These are phyloP conservation scores for Hypoxylon lenormandii DNA, from an alignment of 495 filamentous ascomycete species.

Conservation along the genomic window DNA sequence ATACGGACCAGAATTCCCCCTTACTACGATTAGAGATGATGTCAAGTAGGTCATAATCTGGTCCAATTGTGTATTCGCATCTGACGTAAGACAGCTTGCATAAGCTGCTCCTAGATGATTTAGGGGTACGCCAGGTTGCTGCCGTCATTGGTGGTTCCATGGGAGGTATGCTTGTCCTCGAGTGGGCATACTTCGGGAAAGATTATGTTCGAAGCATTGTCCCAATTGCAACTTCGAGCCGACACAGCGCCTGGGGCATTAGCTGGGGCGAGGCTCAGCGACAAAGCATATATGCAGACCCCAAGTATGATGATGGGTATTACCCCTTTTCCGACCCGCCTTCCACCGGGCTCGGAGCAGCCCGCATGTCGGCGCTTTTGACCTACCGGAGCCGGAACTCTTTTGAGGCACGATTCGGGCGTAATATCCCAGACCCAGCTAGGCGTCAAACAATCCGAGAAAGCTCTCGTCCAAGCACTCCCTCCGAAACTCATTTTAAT, in stretches of 20 bases:
- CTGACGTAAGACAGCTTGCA: conserved; percentile 72
- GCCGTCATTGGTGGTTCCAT: conserved; percentile 96
- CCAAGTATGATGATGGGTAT: conserved; percentile 97
- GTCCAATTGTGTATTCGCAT: conserved; percentile 5
- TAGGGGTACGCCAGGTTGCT: conserved; percentile 87
- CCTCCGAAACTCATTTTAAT: conserved; percentile 85
- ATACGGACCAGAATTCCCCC: conserved; percentile 95
- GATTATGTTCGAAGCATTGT: conserved; percentile 92
- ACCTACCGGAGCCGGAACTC: conserved; percentile 97
- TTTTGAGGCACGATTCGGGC: conserved; percentile 92
- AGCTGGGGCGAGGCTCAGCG: conserved; percentile 98
- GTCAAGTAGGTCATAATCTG: conserved; percentile 74
- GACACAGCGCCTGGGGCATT: conserved; percentile 98
- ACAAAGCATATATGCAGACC: conserved; percentile 97
- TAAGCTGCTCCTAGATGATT: conserved; percentile 87
- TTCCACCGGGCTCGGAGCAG: conserved; percentile 85
- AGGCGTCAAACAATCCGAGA: conserved; percentile 82
- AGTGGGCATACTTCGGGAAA: conserved; percentile 95
- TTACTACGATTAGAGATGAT: conserved; percentile 95
- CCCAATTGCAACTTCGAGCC: conserved; percentile 92
- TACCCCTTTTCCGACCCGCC: conserved; percentile 88
- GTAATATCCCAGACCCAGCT: conserved; percentile 88
- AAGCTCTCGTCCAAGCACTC: conserved; percentile 69
- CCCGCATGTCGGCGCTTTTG: conserved; percentile 94
- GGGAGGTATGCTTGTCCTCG: conserved; percentile 95